phyloP scores from a whole-genome alignment of 768 basidiomycete species.

The Russula griseocarnosa region DNA sequence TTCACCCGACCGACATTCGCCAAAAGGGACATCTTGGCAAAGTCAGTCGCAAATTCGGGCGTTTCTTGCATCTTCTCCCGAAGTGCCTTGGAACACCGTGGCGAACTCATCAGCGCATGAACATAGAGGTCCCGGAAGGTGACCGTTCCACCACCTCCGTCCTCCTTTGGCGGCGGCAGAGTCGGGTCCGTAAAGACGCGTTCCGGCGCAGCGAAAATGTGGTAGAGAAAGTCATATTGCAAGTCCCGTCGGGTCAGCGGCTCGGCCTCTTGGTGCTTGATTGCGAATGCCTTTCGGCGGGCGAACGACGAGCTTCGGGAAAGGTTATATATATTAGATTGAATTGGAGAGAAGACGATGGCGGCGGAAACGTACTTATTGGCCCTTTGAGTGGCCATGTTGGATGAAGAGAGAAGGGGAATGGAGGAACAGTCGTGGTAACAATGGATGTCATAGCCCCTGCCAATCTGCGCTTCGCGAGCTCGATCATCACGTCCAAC shows the following conservation, averaged over 20 bases:
- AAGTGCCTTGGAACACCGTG: conserved; percentile 64
- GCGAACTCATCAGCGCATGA: conserved; percentile 48
- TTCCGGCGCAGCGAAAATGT: conserved; percentile 43
- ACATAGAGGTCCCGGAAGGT: conserved; percentile 50
- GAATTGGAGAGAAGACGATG: neutral
- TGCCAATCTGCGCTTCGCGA: neutral
- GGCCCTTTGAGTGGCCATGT: conserved; percentile 28
- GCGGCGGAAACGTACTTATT: conserved; percentile 19
- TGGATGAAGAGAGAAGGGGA: neutral
- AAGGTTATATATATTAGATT: conserved; percentile 21
- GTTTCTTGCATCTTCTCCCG: conserved; percentile 68
- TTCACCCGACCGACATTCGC: conserved; percentile 80
- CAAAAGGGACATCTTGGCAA: conserved; percentile 69
- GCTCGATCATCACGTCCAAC: neutral
- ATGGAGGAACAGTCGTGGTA: neutral
- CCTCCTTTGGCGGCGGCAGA: conserved; percentile 28
- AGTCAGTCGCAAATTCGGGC: conserved; percentile 56
- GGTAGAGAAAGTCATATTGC: conserved; percentile 51
- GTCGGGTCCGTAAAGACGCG: conserved; percentile 63
- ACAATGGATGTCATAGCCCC: neutral
- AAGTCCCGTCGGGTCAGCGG: conserved; percentile 64
- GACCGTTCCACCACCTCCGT: conserved; percentile 30
- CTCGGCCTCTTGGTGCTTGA: conserved; percentile 58
- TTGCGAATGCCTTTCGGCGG: conserved; percentile 42
- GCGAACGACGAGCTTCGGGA: conserved; percentile 40